These are phyloP conservation scores for Piper betle DNA, from an alignment of 164 flowering plant genomes.

Conservation along the genomic window DNA sequence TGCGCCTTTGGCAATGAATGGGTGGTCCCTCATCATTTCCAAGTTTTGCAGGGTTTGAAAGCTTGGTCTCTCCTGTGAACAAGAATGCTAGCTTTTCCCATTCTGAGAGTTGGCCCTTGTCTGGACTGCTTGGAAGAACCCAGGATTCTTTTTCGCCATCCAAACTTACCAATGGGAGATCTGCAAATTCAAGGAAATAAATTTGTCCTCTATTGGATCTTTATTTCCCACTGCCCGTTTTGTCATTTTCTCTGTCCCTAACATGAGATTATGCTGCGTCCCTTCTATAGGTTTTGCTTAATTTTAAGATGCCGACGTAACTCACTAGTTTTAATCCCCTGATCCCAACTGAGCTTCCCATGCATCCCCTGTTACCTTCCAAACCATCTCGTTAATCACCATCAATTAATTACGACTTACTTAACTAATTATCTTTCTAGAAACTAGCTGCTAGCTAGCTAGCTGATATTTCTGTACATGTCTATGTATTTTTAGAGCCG, in stretches of 20 bases:
- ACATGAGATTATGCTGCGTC: constrained; percentile 1
- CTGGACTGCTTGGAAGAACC: constrained; percentile 7
- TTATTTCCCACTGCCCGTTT: constrained; percentile 1
- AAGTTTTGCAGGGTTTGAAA: background rate
- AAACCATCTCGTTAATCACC: too few species aligned
- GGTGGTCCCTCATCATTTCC: background rate
- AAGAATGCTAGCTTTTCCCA: background rate
- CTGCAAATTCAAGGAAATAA: background rate
- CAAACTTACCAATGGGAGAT: constrained; percentile 6
- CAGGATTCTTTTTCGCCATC: constrained; percentile 12
- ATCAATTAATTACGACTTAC: too few species aligned
- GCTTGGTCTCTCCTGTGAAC: background rate
- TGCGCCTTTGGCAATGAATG: background rate
- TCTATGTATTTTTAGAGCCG: too few species aligned
- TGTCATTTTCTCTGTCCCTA: constrained; percentile 3
- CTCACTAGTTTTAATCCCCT: too few species aligned
- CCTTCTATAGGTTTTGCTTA: background rate
- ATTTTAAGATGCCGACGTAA: background rate
- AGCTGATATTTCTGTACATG: too few species aligned
- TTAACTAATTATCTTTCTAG: too few species aligned
- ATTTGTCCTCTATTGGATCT: background rate
- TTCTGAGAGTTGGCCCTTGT: background rate
- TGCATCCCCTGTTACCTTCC: too few species aligned
- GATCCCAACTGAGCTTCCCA: too few species aligned
- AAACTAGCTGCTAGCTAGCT: too few species aligned